Evolutionary conservation across 768 basidiomycete species (phyloP), one percentile per base, ranked within the genome.

Genomic region (Podaxis pistillaris): DNA sequence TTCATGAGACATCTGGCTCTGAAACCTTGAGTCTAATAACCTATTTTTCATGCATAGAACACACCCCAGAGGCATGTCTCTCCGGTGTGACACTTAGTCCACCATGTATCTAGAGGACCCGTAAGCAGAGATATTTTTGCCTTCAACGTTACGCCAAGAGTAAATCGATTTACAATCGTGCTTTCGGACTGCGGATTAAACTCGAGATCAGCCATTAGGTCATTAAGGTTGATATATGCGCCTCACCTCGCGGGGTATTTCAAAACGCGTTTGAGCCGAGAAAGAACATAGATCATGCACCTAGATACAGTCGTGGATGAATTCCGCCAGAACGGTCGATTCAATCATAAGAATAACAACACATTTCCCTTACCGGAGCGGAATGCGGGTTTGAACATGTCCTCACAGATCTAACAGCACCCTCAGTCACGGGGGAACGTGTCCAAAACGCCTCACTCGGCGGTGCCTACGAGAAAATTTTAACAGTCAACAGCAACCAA

Each of bases 151-250:
- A 7, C 12, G 17, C 17, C 13, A 15, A 58, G 46, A 17, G 28
- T 2, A 6, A 33, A 36, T 9, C 44, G 8, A 49, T 46, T 49
- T 33, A 58, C 57, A 15, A 30, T 58, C 22, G 19, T 8, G 44
- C 28, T 49, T n/a, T 36, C 47, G 12, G n/a, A 1, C 57, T 58
- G 12, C 33, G 13, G 2, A 30, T n/a, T 4, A 22, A 46, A 5
- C 46, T 36, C 37, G 19, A 19, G 19, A 13, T 13, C 36, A 59
- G 28, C 19, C 17, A 2, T 41, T 52, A 19, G 22, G 8, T 15
- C n/a, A 17, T 12, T 7, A 9, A 30, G 37, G 33, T 37, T 2
- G 19, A 26, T 62, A 62, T 56, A 56, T 62, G 61, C 61, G 41
- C n/a, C 52, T 38, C 38, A 62, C 61, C 47, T 50, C 24, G 56